Evolutionary conservation across 2,329 filamentous ascomycete species (phyloP), one percentile per base, ranked within the genome.

Genomic region (Xylariaceae sp.): DNA sequence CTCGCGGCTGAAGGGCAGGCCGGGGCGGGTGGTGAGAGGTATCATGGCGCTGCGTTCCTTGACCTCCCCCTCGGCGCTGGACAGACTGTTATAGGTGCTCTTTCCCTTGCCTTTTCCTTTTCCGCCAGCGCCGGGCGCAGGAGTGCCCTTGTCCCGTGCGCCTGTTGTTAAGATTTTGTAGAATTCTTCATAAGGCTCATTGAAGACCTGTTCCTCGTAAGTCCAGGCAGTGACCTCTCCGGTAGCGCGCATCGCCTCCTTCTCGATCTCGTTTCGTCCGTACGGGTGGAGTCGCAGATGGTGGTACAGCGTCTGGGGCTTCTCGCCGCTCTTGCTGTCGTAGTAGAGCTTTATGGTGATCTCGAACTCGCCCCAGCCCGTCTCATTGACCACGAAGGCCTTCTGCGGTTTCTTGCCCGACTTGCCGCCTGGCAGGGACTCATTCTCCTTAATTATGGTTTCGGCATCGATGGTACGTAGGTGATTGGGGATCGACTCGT

Each of bases 341-440:
- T 96, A 98, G 69, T 94, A 94, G 31, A 98, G 74, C 59, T 95
- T 88, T 59, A 98, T 84, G 47, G 89, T 86, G 56, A 98, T 94
- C 61, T 92, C 88, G 68, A 98, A 98, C 66, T 96, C 92, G 56
- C 92, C 92, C 86, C 94, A 98, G 34, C 92, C 92, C 0, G 92
- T 97, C 64, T 97, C 92, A 47, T 79, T 78, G 45, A 97, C 84
- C 56, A 87, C 72, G 56, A 96, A 98, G 9, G 43, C 55, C 28
- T 40, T 47, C 28, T 54, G 52, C 71, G 38, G 42, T 28, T 88
- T 57, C 46, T 76, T 73, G n/a, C 71, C 30, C 2, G 41, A 41
- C 12, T 42, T 52, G 28, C 53, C 51, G 32, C 46, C 44, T 33
- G 26, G 16, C 11, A 29, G n/a, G 3, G 46, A 21, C 26, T 58